Percentiles rank a stretch among this genome's conserved stretches.
Evolutionary conservation across 257 asterid genomes (phyloP).

Genomic region (Striga asiatica): DNA sequence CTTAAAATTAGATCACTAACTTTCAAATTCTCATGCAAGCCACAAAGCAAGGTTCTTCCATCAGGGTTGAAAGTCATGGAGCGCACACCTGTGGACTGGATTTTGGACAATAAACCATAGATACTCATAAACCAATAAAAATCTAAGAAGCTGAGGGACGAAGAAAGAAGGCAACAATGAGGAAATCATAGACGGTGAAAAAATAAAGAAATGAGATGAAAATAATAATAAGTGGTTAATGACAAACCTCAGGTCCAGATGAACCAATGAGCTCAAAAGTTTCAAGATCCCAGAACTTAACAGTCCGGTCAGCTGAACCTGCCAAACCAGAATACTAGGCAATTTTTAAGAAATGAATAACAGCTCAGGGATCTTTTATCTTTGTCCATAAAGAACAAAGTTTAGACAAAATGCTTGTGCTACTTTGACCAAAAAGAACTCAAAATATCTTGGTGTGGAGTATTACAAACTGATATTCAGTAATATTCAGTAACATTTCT

Average conservation of each 20-base stretch:
- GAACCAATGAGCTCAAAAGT: slow-evolving; percentile 97
- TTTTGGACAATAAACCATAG: slow-evolving; percentile 23
- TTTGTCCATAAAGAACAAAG: slow-evolving; percentile 3
- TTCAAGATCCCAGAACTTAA: slow-evolving; percentile 98
- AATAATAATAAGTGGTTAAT: neutral
- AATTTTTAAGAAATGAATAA: slow-evolving; percentile 4
- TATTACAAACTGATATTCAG: neutral
- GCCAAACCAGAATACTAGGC: slow-evolving; percentile 21
- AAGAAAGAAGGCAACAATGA: slow-evolving; percentile 9
- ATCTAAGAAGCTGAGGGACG: neutral
- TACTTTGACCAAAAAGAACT: slow-evolving; percentile 3
- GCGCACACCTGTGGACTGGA: slow-evolving; percentile 90
- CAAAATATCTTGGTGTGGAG: neutral
- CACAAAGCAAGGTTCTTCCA: slow-evolving; percentile 96
- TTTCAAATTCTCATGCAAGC: slow-evolving; percentile 93
- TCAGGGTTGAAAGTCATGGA: slow-evolving; percentile 95
- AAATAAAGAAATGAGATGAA: neutral
- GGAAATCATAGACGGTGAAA: neutral
- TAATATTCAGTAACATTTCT: neutral
- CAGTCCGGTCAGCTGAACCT: slow-evolving; percentile 97
- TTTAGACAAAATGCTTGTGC: slow-evolving; percentile 7
- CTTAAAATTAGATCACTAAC: slow-evolving; percentile 27
- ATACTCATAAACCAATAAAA: slow-evolving; percentile 14
- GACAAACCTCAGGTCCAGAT: slow-evolving; percentile 85
- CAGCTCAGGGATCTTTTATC: slow-evolving; percentile 5